phyloP scores from a whole-genome alignment of 2,329 filamentous ascomycete species.

The Penicillium rolfsii region DNA sequence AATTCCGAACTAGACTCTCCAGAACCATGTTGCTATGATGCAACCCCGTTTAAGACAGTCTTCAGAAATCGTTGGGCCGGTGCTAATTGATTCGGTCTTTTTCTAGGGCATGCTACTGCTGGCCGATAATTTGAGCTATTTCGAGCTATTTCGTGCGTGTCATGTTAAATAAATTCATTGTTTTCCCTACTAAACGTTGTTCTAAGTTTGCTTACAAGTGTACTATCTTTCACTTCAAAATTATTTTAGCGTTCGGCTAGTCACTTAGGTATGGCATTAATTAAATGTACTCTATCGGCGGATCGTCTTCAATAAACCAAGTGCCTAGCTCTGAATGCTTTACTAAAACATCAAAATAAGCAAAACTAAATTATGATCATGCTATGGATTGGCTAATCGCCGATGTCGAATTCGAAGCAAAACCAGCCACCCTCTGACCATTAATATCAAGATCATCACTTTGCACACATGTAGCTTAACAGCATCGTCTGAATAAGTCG shows the following conservation, averaged over 20 bases:
- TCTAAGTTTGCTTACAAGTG: background rate
- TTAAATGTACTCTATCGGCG: background rate
- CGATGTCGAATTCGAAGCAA: no score
- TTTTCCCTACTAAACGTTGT: background rate
- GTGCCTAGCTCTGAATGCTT: no score
- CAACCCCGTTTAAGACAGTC: background rate
- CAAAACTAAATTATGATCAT: no score
- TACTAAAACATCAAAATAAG: no score
- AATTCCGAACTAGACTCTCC: background rate
- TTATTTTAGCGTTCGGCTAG: background rate
- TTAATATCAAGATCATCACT: background rate
- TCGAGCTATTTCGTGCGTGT: background rate
- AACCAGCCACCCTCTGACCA: no score
- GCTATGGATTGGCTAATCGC: no score
- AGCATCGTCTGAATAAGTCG: constrained; percentile 3
- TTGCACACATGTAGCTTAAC: background rate
- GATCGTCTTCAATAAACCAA: background rate
- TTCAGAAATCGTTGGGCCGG: background rate
- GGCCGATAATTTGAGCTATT: background rate
- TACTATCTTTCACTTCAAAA: background rate
- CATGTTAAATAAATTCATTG: background rate
- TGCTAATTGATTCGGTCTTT: background rate
- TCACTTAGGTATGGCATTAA: background rate
- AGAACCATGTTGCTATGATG: background rate
- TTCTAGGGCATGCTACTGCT: background rate